Percentiles rank a stretch among this genome's conserved stretches.
Conservation (phyloP, 2,329 filamentous ascomycete species). For the Cladosporium phlei region DNA sequence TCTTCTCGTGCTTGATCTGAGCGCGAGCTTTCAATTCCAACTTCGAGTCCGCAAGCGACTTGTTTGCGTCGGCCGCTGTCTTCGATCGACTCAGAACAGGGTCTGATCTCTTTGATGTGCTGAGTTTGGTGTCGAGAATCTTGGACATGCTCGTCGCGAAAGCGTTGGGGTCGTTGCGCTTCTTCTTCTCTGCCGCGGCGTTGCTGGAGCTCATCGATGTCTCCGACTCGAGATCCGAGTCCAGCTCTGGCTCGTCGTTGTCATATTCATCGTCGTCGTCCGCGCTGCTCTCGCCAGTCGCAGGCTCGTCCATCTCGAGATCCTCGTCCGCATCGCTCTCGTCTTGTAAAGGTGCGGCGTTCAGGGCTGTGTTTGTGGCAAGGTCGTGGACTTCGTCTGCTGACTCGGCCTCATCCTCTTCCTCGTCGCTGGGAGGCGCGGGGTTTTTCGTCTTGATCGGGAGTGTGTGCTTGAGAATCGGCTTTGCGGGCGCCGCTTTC, state of each 20-base stretch:
- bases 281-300: slow-evolving; percentile 28
- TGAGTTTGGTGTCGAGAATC: slow-evolving; percentile 85
- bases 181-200: slow-evolving; percentile 51
- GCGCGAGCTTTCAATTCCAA: slow-evolving; percentile 76
- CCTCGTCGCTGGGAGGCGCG: slow-evolving; percentile 12
- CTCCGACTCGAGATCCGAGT: slow-evolving; percentile 26
- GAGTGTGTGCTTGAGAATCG: slow-evolving; percentile 18
- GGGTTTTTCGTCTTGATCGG: slow-evolving; percentile 8
- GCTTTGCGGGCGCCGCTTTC: slow-evolving; percentile 18
- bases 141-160: slow-evolving; percentile 92
- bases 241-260: slow-evolving; percentile 38
- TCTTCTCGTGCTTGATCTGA: slow-evolving; percentile 76
- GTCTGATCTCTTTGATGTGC: slow-evolving; percentile 73
- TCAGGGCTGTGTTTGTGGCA: slow-evolving; percentile 30
- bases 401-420: slow-evolving; percentile 35
- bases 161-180: slow-evolving; percentile 85
- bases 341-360: slow-evolving; percentile 9
- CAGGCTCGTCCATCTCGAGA: slow-evolving; percentile 20
- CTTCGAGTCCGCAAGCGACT: slow-evolving; percentile 67
- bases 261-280: slow-evolving; percentile 43
- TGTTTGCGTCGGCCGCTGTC: slow-evolving; percentile 66
- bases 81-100: slow-evolving; percentile 85
- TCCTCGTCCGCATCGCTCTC: slow-evolving; percentile 24
- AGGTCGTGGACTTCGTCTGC: slow-evolving; percentile 42
- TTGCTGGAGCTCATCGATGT: slow-evolving; percentile 25